Evolutionary conservation across 148 eudicot species (phyloP).

Genomic region (Rhododendron ferrugineum): DNA sequence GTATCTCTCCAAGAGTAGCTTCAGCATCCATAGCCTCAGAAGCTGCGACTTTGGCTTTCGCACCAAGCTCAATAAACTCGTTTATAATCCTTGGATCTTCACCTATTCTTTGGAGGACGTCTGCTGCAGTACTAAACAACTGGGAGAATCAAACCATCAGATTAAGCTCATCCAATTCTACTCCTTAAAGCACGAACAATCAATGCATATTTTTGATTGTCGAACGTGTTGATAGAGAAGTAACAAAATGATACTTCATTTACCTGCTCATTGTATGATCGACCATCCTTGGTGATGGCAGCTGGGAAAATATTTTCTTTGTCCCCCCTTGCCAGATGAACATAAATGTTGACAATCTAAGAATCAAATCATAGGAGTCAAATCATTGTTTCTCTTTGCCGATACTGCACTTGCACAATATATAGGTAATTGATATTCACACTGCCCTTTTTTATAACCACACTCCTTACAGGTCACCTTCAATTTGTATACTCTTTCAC

Average conservation of each 20-base stretch:
- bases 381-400: neutral
- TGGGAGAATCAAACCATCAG: slow-evolving; percentile 25
- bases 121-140: slow-evolving; percentile 86
- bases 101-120: slow-evolving; percentile 68
- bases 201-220: neutral
- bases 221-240: neutral
- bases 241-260: neutral
- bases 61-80: slow-evolving; percentile 81
- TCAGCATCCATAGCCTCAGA: slow-evolving; percentile 94
- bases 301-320: slow-evolving; percentile 67
- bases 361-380: slow-evolving; percentile 13
- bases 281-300: slow-evolving; percentile 89
- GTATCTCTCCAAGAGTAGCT: slow-evolving; percentile 91
- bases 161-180: neutral
- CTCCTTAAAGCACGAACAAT: neutral
- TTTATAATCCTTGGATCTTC: slow-evolving; percentile 73
- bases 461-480: neutral
- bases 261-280: slow-evolving; percentile 96
- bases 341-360: slow-evolving; percentile 90
- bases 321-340: slow-evolving; percentile 91
- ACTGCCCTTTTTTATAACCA: neutral
- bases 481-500: neutral
- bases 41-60: slow-evolving; percentile 80
- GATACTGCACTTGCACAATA: neutral
- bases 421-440: neutral